Conservation (phyloP, 129 eudicot species). For the Flaveria trinervia region DNA sequence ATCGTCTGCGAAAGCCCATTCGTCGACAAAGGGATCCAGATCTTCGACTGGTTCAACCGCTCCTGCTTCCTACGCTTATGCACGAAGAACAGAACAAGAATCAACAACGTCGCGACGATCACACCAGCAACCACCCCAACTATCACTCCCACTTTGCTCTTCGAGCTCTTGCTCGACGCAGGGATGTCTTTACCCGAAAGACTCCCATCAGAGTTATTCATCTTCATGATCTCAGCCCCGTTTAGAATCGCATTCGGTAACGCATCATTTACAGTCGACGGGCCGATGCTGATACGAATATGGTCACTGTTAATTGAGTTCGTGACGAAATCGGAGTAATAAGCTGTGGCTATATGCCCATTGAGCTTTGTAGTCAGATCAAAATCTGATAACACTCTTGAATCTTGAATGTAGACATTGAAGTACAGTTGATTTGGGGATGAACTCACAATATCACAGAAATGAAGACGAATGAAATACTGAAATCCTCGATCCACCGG, state of each 20-base stretch:
- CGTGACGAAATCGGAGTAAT: conserved; percentile 54
- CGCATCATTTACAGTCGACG: conserved; percentile 28
- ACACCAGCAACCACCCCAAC: conserved; percentile 57
- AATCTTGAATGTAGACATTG: conserved; percentile 52
- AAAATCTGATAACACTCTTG: conserved; percentile 37
- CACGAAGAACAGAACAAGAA: conserved; percentile 42
- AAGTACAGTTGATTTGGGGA: conserved; percentile 50
- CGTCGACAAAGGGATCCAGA: conserved; percentile 80
- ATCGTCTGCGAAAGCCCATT: conserved; percentile 64
- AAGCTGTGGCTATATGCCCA: conserved; percentile 45
- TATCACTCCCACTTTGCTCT: conserved; percentile 58
- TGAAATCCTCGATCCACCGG: conserved; percentile 65
- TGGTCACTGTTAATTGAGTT: conserved; percentile 20
- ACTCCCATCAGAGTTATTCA: conserved; percentile 58
- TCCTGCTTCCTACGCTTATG: conserved; percentile 47
- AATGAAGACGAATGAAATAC: conserved; percentile 71
- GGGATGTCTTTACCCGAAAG: conserved; percentile 46
- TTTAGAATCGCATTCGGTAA: conserved; percentile 70
- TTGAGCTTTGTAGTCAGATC: conserved; percentile 35
- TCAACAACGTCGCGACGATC: conserved; percentile 38
- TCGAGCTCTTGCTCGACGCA: conserved; percentile 32
- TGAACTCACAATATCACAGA: conserved; percentile 68
- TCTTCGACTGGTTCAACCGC: conserved; percentile 60
- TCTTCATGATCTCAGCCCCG: conserved; percentile 82
- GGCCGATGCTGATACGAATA: conserved; percentile 62